Base-by-base conservation (phyloP, 106 monocot genomes). In the Dendrobium nobile region DNA sequence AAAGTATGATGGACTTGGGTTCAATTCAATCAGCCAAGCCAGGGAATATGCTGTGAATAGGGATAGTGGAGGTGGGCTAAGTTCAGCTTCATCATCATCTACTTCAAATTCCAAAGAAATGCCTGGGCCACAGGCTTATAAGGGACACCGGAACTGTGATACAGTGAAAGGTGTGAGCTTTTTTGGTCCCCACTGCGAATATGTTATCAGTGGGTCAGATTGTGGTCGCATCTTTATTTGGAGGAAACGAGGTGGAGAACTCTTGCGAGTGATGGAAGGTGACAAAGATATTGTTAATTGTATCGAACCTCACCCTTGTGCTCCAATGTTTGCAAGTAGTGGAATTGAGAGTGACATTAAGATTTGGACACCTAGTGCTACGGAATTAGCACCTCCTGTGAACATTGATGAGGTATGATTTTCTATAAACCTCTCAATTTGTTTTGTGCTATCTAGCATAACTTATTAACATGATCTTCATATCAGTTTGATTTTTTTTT, bases 191-290 rank as follows among this genome's bases (percentile, higher is more conserved):
- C 83, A 82, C 67, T 87, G 89, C 77, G 98, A 98, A 41, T 98
- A 91, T 86, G 91, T 97, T n/a, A 85, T 84, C 28, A 95, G 92
- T 84, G 98, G 98, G 19, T 98, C 98, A 24, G 98, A 98, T 40
- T 94, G 94, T 84, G 98, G 95, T 0, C 86, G 87, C 18, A 78
- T 89, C 3, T 98, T 98, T 86, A 92, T 98, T 76, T 98, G 98
- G 98, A 92, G 86, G 41, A 98, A 95, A 79, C 89, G 80, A 73
- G 95, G 81, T 77, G 98, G 89, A 20, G 80, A 87, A 47, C 77
- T 95, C 9, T 83, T 98, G 80, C 86, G 92, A 41, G 94, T 80
- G 26, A 88, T 95, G 91, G 84, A 85, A 81, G 95, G 91, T 77
- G 98, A 92, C 75, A 88, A 77, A 70, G 41, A 72, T 70, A 83